Evolutionary conservation across 495 filamentous ascomycete species (phyloP).

Genomic region (Delitschia confertaspora): DNA sequence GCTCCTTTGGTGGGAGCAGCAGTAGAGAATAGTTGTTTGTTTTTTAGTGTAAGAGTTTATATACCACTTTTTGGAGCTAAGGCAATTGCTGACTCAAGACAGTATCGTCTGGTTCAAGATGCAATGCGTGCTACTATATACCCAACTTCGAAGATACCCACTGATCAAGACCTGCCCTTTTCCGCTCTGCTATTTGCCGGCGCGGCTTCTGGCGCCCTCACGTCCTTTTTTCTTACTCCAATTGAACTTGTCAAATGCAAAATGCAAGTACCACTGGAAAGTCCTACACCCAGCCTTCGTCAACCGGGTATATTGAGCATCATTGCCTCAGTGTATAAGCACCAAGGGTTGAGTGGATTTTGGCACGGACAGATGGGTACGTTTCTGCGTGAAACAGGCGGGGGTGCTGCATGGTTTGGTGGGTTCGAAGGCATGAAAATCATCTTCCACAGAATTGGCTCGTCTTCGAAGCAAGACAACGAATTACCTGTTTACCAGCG

Average conservation of each 20-base stretch:
- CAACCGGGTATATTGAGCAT: constrained; percentile 48
- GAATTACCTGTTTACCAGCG: constrained; percentile 64
- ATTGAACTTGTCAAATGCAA: constrained; percentile 98
- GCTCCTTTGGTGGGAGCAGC: constrained; percentile 88
- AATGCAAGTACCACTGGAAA: constrained; percentile 67
- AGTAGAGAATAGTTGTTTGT: constrained; percentile 85
- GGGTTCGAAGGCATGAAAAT: constrained; percentile 71
- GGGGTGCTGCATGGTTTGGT: constrained; percentile 92
- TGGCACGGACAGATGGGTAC: constrained; percentile 95
- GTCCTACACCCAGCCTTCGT: constrained; percentile 20
- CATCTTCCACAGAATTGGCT: constrained; percentile 46
- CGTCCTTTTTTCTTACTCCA: constrained; percentile 81
- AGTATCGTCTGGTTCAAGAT: constrained; percentile 61
- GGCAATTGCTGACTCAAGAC: constrained; percentile 17
- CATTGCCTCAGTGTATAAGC: constrained; percentile 66
- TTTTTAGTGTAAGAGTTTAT: constrained; percentile 56
- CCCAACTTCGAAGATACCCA: constrained; percentile 39
- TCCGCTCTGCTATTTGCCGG: constrained; percentile 65
- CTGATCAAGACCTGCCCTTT: constrained; percentile 48
- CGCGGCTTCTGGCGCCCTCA: constrained; percentile 79
- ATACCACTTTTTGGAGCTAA: neutral
- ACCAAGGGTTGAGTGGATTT: constrained; percentile 75
- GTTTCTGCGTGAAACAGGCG: constrained; percentile 86
- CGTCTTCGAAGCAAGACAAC: constrained; percentile 5
- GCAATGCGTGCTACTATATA: constrained; percentile 50